Evolutionary conservation across 768 basidiomycete species (phyloP).

Genomic region (Pulveroboletus frians): DNA sequence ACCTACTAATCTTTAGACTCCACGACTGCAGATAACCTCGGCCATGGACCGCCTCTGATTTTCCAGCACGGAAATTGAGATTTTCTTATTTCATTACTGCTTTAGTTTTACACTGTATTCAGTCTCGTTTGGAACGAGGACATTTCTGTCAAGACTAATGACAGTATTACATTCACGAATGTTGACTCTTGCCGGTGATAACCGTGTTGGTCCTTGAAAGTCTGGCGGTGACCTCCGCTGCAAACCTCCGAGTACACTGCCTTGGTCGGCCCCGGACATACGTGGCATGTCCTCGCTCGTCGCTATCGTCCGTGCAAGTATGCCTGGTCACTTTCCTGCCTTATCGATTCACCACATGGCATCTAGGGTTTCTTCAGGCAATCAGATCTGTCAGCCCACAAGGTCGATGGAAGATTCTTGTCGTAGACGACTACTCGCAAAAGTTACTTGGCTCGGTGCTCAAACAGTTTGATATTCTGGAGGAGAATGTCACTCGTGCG

Average conservation of each 20-base stretch:
- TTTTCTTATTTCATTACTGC: not conserved
- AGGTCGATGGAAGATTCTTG: slow-evolving; percentile 93
- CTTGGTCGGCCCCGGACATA: not conserved
- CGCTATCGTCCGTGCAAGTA: slow-evolving; percentile 43
- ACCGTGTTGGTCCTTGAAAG: slow-evolving; percentile 4
- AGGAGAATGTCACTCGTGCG: slow-evolving; percentile 95
- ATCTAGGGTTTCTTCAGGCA: slow-evolving; percentile 77
- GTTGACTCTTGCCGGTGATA: slow-evolving; percentile 3
- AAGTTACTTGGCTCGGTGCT: slow-evolving; percentile 78
- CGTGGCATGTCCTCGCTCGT: slow-evolving; percentile 42
- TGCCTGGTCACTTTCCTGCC: slow-evolving; percentile 11
- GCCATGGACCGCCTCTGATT: slow-evolving; percentile 13
- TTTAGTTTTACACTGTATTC: slow-evolving; percentile 11
- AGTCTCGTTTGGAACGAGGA: not conserved
- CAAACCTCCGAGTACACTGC: not conserved
- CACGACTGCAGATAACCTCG: slow-evolving; percentile 19
- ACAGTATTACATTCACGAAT: not conserved
- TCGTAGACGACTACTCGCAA: slow-evolving; percentile 91
- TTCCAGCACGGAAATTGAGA: slow-evolving; percentile 4
- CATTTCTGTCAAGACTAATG: not conserved
- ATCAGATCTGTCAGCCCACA: slow-evolving; percentile 84
- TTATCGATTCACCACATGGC: slow-evolving; percentile 1
- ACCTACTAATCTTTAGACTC: slow-evolving; percentile 21
- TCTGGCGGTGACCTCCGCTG: not conserved
- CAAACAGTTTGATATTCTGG: slow-evolving; percentile 89